Conservation (phyloP, 768 basidiomycete species). For the Tulasnella calospora region DNA sequence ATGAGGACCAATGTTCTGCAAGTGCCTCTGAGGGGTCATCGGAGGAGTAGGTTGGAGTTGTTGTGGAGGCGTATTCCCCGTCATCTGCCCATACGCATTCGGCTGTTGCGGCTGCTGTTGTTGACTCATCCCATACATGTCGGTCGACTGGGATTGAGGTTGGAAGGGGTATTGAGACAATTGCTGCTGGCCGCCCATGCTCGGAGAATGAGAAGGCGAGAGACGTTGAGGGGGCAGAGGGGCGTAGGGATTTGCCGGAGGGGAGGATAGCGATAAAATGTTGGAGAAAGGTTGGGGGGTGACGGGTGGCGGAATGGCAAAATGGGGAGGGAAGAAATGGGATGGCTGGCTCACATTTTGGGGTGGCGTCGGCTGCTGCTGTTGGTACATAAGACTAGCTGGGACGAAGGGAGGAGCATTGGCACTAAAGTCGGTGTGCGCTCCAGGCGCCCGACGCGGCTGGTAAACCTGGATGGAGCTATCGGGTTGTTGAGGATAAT, state of each 20-base stretch:
- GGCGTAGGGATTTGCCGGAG: slow-evolving; percentile 14
- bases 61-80: slow-evolving; percentile 13
- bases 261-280: slow-evolving; percentile 24
- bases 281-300: slow-evolving; percentile 26
- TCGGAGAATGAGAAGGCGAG: slow-evolving; percentile 19
- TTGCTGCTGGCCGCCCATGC: slow-evolving; percentile 13
- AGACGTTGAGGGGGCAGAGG: slow-evolving; percentile 11
- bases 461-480: slow-evolving; percentile 67
- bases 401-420: slow-evolving; percentile 75
- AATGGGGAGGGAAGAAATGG: slow-evolving; percentile 20
- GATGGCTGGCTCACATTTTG: slow-evolving; percentile 27
- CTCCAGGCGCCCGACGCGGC: slow-evolving; percentile 53
- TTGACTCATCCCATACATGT: neutral
- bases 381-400: slow-evolving; percentile 50
- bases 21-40: slow-evolving; percentile 22
- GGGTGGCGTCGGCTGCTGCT: slow-evolving; percentile 19
- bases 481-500: slow-evolving; percentile 1
- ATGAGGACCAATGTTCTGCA: slow-evolving; percentile 14
- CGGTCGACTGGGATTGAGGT: neutral
- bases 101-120: slow-evolving; percentile 14
- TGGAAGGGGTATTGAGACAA: slow-evolving; percentile 12
- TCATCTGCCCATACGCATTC: slow-evolving; percentile 13
- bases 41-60: slow-evolving; percentile 6
- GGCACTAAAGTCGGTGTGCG: slow-evolving; percentile 61
- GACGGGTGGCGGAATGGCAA: slow-evolving; percentile 26